phyloP scores from a whole-genome alignment of 2,329 filamentous ascomycete species.

The Epicoccum sorghinum region DNA sequence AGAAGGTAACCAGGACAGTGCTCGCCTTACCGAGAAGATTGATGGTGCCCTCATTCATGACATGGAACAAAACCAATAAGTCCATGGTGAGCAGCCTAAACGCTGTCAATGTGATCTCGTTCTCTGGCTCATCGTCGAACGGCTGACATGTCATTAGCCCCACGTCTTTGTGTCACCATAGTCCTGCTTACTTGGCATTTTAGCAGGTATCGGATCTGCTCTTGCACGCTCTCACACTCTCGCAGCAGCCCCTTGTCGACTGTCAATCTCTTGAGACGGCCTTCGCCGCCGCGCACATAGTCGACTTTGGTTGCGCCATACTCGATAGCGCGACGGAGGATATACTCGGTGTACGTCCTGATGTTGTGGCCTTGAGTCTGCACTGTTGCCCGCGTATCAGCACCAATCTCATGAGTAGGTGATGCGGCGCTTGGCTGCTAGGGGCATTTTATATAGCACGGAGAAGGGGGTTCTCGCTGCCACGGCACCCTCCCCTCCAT shows the following conservation, averaged over 20 bases:
- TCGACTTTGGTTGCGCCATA: conserved; percentile 86
- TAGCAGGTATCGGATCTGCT: conserved; percentile 82
- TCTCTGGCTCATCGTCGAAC: conserved; percentile 85
- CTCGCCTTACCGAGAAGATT: conserved; percentile 80
- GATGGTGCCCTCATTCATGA: conserved; percentile 96
- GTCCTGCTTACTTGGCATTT: conserved; percentile 78
- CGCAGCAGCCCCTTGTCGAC: conserved; percentile 91
- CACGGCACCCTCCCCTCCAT: background rate
- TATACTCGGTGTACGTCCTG: conserved; percentile 85
- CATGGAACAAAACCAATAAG: conserved; percentile 86
- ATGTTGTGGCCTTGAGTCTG: conserved; percentile 97
- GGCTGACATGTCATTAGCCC: conserved; percentile 60
- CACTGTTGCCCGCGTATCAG: conserved; percentile 66
- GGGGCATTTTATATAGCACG: background rate
- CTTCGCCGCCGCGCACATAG: conserved; percentile 84
- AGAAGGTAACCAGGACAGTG: background rate
- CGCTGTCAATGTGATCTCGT: conserved; percentile 94
- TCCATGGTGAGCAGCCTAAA: conserved; percentile 92
- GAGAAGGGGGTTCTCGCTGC: background rate
- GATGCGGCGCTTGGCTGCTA: background rate
- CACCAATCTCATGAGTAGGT: conserved; percentile 11
- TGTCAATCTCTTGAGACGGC: conserved; percentile 80
- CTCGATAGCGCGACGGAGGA: conserved; percentile 79
- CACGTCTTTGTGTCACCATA: background rate
- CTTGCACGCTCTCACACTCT: conserved; percentile 89